phyloP scores from a whole-genome alignment of 805 yeast species.

The Wickerhamiella vanderwaltii region DNA sequence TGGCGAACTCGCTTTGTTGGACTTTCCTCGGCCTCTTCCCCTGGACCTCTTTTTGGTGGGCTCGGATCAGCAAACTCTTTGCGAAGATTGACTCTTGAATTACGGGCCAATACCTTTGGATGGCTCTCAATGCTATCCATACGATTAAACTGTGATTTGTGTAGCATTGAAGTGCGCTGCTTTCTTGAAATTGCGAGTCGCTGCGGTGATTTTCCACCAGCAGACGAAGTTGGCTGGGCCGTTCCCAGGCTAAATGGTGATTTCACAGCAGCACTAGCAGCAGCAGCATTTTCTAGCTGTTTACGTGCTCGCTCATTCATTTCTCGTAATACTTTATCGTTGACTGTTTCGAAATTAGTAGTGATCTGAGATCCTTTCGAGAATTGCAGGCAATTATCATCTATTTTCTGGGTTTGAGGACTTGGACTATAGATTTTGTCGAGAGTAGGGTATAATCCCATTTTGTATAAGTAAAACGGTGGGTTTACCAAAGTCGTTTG shows the following conservation, averaged over 20 bases:
- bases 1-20: conserved; percentile 17
- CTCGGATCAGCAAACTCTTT: neutral
- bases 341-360: conserved; percentile 26
- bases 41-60: conserved; percentile 1
- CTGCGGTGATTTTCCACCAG: neutral
- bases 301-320: conserved; percentile 27
- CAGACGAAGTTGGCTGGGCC: neutral
- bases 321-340: conserved; percentile 26
- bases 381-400: conserved; percentile 12
- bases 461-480: no score
- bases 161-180: conserved; percentile 21
- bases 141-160: conserved; percentile 21
- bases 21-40: conserved; percentile 14
- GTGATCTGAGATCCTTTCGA: conserved; percentile 16
- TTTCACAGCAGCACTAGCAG: neutral
- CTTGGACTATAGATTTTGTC: neutral
- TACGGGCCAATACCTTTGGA: conserved; percentile 1
- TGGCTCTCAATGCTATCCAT: conserved; percentile 20
- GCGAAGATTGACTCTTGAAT: conserved; percentile 1
- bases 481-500: no score
- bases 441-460: conserved; percentile 10
- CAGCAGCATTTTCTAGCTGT: conserved; percentile 6
- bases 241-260: conserved; percentile 7
- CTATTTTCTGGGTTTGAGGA: neutral
- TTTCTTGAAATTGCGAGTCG: neutral